phyloP scores from a whole-genome alignment of 306 rosid genomes.

The Gleditsia sinensis region DNA sequence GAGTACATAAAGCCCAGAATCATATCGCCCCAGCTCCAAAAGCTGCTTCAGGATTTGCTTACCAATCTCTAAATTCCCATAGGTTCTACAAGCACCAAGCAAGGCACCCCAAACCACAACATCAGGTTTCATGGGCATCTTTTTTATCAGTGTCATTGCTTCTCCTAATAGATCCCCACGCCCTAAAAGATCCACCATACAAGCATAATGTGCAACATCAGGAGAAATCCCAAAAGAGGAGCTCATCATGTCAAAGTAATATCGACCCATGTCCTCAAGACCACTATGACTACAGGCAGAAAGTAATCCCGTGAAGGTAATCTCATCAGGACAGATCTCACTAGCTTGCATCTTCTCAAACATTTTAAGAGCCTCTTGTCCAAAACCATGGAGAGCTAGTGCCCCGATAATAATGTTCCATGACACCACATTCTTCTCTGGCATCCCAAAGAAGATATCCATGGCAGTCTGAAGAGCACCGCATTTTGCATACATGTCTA shows the following conservation, averaged over 20 bases:
- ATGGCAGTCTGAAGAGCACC: slow-evolving; percentile 41
- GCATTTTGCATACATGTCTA: slow-evolving; percentile 75
- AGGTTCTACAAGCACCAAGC: not conserved
- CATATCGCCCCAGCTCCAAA: not conserved
- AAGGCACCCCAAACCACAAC: slow-evolving; percentile 71
- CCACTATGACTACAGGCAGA: slow-evolving; percentile 81
- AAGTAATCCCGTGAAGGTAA: slow-evolving; percentile 74
- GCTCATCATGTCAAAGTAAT: slow-evolving; percentile 59
- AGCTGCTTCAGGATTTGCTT: not conserved
- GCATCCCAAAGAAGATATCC: slow-evolving; percentile 48
- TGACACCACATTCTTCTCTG: slow-evolving; percentile 43
- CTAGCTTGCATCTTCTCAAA: slow-evolving; percentile 58
- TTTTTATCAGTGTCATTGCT: slow-evolving; percentile 54
- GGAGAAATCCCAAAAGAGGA: slow-evolving; percentile 47
- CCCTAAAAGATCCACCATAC: slow-evolving; percentile 31
- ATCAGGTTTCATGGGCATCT: slow-evolving; percentile 42
- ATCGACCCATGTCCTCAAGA: slow-evolving; percentile 55
- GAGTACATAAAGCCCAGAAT: not conserved
- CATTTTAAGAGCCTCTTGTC: slow-evolving; percentile 48
- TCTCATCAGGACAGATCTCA: slow-evolving; percentile 60
- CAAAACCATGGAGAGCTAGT: not conserved
- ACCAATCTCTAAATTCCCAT: too few relatives aligned
- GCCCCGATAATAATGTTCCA: not conserved
- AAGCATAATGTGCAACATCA: not conserved
- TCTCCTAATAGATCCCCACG: slow-evolving; percentile 64